These are phyloP conservation scores for Lentinula guzmanii DNA, from an alignment of 768 basidiomycete species.

Conservation along the genomic window DNA sequence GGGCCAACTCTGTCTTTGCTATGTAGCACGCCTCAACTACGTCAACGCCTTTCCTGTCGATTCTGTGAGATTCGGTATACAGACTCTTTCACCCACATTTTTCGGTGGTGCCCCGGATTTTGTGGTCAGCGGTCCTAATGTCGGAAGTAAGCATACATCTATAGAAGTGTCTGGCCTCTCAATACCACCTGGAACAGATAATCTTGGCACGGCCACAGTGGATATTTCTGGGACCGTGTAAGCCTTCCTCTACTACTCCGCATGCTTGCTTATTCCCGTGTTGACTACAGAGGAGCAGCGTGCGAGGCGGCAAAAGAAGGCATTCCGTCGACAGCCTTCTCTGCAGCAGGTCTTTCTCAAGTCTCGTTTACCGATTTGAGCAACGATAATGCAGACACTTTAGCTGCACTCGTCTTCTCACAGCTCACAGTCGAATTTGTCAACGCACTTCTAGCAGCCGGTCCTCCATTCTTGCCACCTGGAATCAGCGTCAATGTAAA, in stretches of 20 bases:
- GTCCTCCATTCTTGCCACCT: constrained; percentile 31
- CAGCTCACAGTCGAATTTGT: constrained; percentile 35
- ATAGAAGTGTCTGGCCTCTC: not conserved
- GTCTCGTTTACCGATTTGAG: constrained; percentile 47
- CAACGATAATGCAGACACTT: constrained; percentile 24
- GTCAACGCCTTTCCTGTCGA: constrained; percentile 33
- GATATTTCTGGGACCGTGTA: constrained; percentile 29
- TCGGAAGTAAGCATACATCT: constrained; percentile 26
- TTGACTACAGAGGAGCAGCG: constrained; percentile 36
- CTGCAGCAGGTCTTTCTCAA: constrained; percentile 27
- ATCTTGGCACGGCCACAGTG: constrained; percentile 15
- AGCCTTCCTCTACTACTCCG: constrained; percentile 8
- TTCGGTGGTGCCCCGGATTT: constrained; percentile 35
- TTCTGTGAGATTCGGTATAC: constrained; percentile 33
- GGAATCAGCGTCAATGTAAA: constrained; percentile 45
- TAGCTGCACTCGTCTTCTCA: constrained; percentile 36
- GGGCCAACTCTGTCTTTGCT: not conserved
- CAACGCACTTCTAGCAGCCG: constrained; percentile 20
- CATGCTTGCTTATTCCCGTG: not conserved
- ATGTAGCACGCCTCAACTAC: constrained; percentile 26
- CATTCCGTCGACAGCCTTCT: constrained; percentile 46
- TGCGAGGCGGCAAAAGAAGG: constrained; percentile 43
- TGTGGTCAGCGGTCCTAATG: constrained; percentile 41
- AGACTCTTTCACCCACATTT: constrained; percentile 36
- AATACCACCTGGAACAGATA: not conserved